Conservation (phyloP, 1,284 basidiomycete genomes). For the Polyporus tsugae region DNA sequence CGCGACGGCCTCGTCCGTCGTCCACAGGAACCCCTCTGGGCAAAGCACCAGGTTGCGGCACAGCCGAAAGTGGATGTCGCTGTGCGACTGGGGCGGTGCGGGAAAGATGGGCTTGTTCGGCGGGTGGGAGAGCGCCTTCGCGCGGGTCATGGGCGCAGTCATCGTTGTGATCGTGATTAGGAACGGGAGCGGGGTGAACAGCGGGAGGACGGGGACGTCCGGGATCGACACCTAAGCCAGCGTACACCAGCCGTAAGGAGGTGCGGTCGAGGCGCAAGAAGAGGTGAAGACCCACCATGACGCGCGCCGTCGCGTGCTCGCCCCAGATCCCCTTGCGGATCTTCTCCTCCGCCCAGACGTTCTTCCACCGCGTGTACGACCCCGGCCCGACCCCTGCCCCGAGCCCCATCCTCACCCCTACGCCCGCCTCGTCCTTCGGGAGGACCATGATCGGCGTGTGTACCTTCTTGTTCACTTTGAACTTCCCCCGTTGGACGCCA, state of each 20-base stretch:
- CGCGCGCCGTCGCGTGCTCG: conserved; percentile 16
- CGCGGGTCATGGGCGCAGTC: not conserved
- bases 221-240: not conserved
- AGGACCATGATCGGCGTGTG: conserved; percentile 6
- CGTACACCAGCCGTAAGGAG: no score
- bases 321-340: conserved; percentile 28
- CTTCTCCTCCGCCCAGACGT: conserved; percentile 11
- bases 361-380: conserved; percentile 10
- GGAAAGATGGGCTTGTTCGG: not conserved
- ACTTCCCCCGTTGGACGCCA: conserved; percentile 1
- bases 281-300: conserved; percentile 1
- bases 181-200: not conserved
- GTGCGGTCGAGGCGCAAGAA: no score
- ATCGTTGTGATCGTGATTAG: not conserved
- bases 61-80: not conserved
- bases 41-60: not conserved
- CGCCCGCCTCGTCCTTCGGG: conserved; percentile 4
- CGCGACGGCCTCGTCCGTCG: not conserved
- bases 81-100: not conserved
- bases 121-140: not conserved
- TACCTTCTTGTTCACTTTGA: conserved; percentile 6
- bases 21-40: not conserved
- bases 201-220: not conserved
- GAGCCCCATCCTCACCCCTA: not conserved
- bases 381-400: not conserved